Evolutionary conservation across 106 monocot genomes (phyloP).

Genomic region (Dendrobium catenatum): DNA sequence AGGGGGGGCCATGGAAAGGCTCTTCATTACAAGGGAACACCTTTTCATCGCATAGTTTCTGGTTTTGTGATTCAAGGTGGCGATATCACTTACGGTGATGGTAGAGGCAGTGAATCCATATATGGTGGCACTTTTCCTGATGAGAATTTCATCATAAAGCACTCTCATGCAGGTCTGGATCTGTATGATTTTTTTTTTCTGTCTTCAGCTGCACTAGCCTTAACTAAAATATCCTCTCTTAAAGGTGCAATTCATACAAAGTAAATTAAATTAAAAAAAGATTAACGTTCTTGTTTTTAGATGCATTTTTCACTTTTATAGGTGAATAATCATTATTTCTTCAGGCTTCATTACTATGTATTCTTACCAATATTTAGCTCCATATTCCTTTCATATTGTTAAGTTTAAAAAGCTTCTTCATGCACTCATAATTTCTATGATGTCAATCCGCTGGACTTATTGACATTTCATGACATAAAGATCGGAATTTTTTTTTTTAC

Average conservation of each 20-base stretch:
- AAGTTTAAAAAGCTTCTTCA: neutral
- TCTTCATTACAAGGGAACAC: constrained; percentile 81
- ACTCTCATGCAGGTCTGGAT: constrained; percentile 79
- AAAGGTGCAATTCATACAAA: neutral
- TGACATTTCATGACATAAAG: neutral
- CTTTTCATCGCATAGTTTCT: constrained; percentile 84
- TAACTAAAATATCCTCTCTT: neutral
- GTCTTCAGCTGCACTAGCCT: neutral
- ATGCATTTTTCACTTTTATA: neutral
- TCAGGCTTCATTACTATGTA: neutral
- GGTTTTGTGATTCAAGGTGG: constrained; percentile 99
- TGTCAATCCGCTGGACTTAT: neutral
- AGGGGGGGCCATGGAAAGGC: constrained; percentile 47
- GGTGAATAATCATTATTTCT: neutral
- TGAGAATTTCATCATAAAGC: constrained; percentile 83
- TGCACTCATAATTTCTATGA: neutral
- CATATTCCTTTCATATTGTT: neutral
- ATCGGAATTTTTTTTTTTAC: neutral
- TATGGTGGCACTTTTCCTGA: constrained; percentile 84
- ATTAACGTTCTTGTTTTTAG: neutral
- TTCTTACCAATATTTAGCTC: neutral
- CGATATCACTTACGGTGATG: constrained; percentile 61
- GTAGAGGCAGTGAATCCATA: constrained; percentile 77
- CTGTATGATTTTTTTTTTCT: neutral
- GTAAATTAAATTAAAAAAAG: neutral